phyloP scores from a whole-genome alignment of 768 basidiomycete genomes.

The Kwoniella shandongensis region DNA sequence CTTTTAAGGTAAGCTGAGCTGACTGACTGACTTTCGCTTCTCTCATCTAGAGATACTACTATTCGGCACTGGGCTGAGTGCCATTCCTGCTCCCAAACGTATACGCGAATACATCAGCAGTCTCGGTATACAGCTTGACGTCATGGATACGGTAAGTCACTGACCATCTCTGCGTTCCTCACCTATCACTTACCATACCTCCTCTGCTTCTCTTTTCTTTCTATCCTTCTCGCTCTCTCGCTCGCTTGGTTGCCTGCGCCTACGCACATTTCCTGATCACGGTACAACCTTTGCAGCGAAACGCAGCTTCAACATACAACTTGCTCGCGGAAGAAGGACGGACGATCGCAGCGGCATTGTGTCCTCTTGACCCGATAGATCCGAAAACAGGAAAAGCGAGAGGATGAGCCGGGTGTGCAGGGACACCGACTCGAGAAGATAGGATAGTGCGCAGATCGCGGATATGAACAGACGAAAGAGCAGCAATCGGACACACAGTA shows the following conservation, averaged over 20 bases:
- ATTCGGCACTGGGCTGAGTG: constrained; percentile 76
- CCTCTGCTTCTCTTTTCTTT: too few relatives aligned
- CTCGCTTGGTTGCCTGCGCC: too few relatives aligned
- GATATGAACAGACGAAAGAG: too few relatives aligned
- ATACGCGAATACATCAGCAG: constrained; percentile 68
- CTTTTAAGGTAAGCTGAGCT: too few relatives aligned
- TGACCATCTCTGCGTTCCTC: too few relatives aligned
- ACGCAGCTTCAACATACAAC: constrained; percentile 74
- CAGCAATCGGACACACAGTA: too few relatives aligned
- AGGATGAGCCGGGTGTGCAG: neutral
- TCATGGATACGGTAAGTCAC: constrained; percentile 82
- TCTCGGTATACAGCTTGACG: constrained; percentile 81
- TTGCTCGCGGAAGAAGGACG: constrained; percentile 89
- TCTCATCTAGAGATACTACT: constrained; percentile 91
- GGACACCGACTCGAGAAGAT: too few relatives aligned
- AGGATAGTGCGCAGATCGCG: too few relatives aligned
- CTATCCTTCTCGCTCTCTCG: too few relatives aligned
- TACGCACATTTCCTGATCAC: neutral
- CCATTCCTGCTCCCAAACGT: constrained; percentile 67
- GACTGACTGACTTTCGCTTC: too few relatives aligned
- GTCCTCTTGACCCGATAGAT: constrained; percentile 25
- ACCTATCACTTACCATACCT: too few relatives aligned
- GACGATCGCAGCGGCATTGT: constrained; percentile 76
- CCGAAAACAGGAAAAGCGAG: constrained; percentile 24
- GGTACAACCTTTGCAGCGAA: neutral